Evolutionary conservation across 2,329 filamentous ascomycete genomes (phyloP), one percentile per base, ranked within the genome.

Genomic region (Fusarium heterosporum): DNA sequence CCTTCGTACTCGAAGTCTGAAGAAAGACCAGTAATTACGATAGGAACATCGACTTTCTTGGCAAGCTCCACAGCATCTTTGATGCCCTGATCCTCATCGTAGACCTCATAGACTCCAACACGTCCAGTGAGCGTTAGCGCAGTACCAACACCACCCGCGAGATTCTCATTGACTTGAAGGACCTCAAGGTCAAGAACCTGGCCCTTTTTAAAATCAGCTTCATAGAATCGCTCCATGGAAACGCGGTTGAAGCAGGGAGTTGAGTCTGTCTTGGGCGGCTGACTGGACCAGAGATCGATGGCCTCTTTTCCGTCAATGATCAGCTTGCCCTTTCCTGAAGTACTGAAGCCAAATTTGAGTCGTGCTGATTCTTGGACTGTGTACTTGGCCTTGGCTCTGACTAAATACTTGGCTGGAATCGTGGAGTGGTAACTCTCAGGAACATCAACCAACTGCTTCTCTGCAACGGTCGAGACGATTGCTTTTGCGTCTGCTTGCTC

Each of bases 1-100:
- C 81, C 79, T 87, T 91, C 74, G 5, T 72, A 73, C 39, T 76
- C 74, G 26, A 72, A 76, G 2, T 75, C 72, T 1, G 72, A 82
- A 49, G 89, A 89, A 16, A 90, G 79, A 3, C 89, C 88, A 2
- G 87, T 85, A 4, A 74, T 56, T 0, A 75, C 48, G 41, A 89
- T 80, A 4, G 89, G 87, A 39, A 89, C 83, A 30, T 90, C 87
- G 0, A 84, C 84, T 0, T 64, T 64, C 14, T 51, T 62, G 0
- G 69, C 64, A 4, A 73, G 25, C 3, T 65, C 61, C 11, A 70
- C 71, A 40, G 76, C 75, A 52, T 80, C 76, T 12, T 66, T 72
- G 13, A 77, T 78, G 3, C 76, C 75, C 22, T 74, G 72, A 8
- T 76, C 73, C 28, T 70, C 66, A 8, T 71, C 61, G 4, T 70